Evolutionary conservation across 306 rosid genomes (phyloP).

Genomic region (Trichosanthes truncata): DNA sequence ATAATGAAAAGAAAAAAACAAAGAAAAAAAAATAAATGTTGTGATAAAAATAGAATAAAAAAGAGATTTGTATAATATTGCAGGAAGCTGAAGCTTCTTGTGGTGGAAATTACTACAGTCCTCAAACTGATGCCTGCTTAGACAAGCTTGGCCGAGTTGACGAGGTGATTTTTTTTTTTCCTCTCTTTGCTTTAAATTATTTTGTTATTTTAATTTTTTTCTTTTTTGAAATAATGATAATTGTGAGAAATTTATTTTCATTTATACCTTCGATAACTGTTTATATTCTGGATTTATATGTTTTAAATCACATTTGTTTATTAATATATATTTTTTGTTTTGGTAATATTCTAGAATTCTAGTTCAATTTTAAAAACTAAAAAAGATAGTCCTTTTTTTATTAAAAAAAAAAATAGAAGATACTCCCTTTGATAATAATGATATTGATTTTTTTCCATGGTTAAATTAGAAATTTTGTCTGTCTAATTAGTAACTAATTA

Average conservation of each 20-base stretch:
- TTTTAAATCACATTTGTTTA: no score
- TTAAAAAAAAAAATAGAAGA: no score
- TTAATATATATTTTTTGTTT: no score
- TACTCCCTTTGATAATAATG: neutral
- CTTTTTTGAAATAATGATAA: neutral
- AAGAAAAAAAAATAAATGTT: no score
- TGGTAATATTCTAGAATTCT: no score
- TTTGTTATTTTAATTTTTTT: neutral
- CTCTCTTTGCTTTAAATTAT: neutral
- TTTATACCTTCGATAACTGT: no score
- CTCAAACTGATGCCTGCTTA: conserved; percentile 10
- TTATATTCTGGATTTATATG: no score
- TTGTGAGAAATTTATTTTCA: neutral
- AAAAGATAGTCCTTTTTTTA: no score
- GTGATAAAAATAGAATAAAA: neutral
- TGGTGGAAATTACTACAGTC: conserved; percentile 28
- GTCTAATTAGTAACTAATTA: no score
- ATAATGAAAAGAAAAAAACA: no score
- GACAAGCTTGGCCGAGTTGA: conserved; percentile 12
- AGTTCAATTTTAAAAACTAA: no score
- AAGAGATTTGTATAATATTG: neutral
- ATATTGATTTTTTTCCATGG: no score
- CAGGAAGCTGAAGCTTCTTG: conserved; percentile 36
- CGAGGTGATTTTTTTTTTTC: conserved; percentile 17
- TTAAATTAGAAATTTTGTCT: neutral